Conservation (phyloP, 2,329 filamentous ascomycete species). For the Fusarium sp. region DNA sequence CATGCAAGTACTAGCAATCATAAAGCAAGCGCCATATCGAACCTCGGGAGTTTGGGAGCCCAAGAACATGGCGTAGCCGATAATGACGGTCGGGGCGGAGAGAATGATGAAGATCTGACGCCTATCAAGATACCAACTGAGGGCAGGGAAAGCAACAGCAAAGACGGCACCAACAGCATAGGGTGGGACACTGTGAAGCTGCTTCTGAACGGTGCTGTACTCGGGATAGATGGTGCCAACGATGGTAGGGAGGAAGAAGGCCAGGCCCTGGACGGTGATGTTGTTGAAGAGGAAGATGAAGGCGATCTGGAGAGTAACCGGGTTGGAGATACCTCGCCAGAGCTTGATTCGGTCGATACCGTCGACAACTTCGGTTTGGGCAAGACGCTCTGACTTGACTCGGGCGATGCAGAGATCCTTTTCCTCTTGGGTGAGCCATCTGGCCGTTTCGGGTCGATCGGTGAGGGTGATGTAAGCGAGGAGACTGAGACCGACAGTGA, state of each 20-base stretch:
- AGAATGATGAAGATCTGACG: conserved; percentile 70
- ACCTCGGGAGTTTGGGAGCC: conserved; percentile 62
- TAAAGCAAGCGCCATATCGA: conserved; percentile 75
- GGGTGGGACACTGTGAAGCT: conserved; percentile 75
- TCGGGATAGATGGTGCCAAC: conserved; percentile 75
- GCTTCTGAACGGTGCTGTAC: conserved; percentile 70
- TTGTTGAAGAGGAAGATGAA: conserved; percentile 76
- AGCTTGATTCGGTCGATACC: conserved; percentile 71
- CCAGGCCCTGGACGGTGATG: conserved; percentile 76
- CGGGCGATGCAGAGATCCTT: conserved; percentile 75
- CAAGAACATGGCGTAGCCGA: conserved; percentile 76
- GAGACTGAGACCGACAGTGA: conserved; percentile 66
- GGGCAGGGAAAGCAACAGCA: conserved; percentile 68
- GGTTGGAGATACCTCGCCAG: conserved; percentile 71
- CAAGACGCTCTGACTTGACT: conserved; percentile 71
- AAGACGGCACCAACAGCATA: conserved; percentile 75
- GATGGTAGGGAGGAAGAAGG: conserved; percentile 77
- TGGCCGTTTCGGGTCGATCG: conserved; percentile 75
- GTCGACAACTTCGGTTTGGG: conserved; percentile 72
- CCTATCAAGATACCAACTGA: conserved; percentile 69
- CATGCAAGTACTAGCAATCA: conserved; percentile 73
- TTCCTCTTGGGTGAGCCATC: conserved; percentile 75
- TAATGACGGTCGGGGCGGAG: conserved; percentile 70
- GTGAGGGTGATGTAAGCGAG: conserved; percentile 75
- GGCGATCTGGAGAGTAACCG: conserved; percentile 68